Conservation (phyloP, 75 land plant genomes). For the Larix kaempferi region DNA sequence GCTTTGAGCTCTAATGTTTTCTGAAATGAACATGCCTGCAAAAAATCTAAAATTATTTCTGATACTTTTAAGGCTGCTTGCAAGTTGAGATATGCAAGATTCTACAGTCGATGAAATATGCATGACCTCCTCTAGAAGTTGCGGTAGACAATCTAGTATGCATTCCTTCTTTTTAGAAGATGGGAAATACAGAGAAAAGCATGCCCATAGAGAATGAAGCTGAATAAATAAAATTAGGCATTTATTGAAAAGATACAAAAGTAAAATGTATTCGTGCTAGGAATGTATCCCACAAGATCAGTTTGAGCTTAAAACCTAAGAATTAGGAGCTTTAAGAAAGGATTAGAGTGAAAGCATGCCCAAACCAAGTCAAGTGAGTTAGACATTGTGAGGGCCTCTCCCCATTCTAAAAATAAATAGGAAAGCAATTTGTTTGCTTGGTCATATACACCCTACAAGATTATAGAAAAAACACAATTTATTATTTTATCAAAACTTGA, state of each 20-base stretch:
- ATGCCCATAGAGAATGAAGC: constrained; percentile 73
- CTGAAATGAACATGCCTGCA: constrained; percentile 1
- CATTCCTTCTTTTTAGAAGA: constrained; percentile 20
- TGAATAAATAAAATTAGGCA: constrained; percentile 12
- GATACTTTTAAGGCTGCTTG: constrained; percentile 40
- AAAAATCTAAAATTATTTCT: constrained; percentile 36
- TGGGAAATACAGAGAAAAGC: constrained; percentile 27
- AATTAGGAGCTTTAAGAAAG: constrained; percentile 76
- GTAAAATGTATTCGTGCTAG: background rate
- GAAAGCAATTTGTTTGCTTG: constrained; percentile 65
- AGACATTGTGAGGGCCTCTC: constrained; percentile 65
- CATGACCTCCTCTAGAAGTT: constrained; percentile 42
- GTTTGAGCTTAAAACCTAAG: constrained; percentile 52
- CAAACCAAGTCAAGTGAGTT: constrained; percentile 55
- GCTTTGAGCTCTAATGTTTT: background rate
- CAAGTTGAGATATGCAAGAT: constrained; percentile 32
- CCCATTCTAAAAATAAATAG: constrained; percentile 70
- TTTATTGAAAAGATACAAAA: background rate
- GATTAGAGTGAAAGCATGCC: constrained; percentile 84
- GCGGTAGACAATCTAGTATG: constrained; percentile 52
- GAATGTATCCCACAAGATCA: background rate
- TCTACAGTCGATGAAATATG: constrained; percentile 34
- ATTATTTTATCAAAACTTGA: background rate
- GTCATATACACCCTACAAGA: constrained; percentile 60
- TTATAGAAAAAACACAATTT: background rate